Percentiles rank a stretch among this genome's conserved stretches.
Evolutionary conservation across 495 filamentous ascomycete species (phyloP).

Genomic region (Pyronema omphalodes): DNA sequence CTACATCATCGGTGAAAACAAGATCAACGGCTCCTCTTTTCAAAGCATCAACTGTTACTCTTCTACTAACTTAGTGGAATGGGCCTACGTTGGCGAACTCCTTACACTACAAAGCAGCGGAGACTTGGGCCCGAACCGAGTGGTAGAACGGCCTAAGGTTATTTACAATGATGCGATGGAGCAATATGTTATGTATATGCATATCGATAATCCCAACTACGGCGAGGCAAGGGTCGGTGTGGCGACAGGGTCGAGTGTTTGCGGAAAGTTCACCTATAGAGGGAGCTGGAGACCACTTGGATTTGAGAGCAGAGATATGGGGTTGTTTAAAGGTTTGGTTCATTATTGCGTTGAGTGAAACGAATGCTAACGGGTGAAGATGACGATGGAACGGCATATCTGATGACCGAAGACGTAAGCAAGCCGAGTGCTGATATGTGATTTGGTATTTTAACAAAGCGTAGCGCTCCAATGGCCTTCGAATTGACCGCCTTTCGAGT

Average conservation of each 20-base stretch:
- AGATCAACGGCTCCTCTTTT: conserved; percentile 38
- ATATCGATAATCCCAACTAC: conserved; percentile 45
- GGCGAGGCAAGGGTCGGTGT: conserved; percentile 47
- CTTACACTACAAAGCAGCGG: conserved; percentile 33
- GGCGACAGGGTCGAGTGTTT: conserved; percentile 38
- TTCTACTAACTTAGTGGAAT: conserved; percentile 40
- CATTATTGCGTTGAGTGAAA: neutral
- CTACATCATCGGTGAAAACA: conserved; percentile 51
- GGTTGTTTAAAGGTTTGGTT: conserved; percentile 37
- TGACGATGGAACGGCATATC: conserved; percentile 40
- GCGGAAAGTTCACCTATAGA: conserved; percentile 36
- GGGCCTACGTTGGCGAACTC: conserved; percentile 39
- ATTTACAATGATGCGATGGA: conserved; percentile 32
- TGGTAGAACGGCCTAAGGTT: conserved; percentile 50
- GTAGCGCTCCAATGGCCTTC: conserved; percentile 29
- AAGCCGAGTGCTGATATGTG: neutral
- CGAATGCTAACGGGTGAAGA: conserved; percentile 13
- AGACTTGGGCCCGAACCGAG: conserved; percentile 41
- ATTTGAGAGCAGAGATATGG: conserved; percentile 41
- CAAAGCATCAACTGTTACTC: conserved; percentile 42
- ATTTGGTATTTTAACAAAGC: neutral
- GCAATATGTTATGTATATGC: conserved; percentile 42
- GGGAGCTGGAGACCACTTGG: conserved; percentile 33
- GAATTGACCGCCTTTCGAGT: conserved; percentile 31
- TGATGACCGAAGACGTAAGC: conserved; percentile 43